These are phyloP conservation scores for Coniochaeta hoffmannii DNA, from an alignment of 2,329 filamentous ascomycete genomes.

Conservation along the genomic window DNA sequence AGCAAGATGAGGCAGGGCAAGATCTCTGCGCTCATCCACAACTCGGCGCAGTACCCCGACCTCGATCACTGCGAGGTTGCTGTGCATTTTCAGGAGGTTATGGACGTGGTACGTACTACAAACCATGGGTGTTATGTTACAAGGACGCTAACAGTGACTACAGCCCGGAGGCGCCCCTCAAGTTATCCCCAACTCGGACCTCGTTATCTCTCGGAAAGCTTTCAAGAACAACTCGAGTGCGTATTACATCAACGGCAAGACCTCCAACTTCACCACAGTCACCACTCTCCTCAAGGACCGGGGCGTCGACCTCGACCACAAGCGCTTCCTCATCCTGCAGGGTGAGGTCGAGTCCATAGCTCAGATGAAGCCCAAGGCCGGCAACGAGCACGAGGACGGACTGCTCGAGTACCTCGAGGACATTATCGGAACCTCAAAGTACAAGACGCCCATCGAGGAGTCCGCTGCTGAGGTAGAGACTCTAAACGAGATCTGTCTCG, in stretches of 20 bases:
- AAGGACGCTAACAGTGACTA: constrained; percentile 17
- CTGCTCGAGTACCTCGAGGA: constrained; percentile 95
- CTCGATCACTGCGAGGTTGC: constrained; percentile 91
- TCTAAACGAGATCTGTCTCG: constrained; percentile 87
- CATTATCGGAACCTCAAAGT: constrained; percentile 97
- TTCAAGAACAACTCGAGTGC: constrained; percentile 99
- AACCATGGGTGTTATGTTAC: too few relatives aligned
- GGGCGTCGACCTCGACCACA: constrained; percentile 94
- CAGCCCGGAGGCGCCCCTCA: constrained; percentile 66
- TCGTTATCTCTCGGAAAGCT: constrained; percentile 83
- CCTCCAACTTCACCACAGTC: constrained; percentile 87
- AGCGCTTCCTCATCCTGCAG: constrained; percentile 93
- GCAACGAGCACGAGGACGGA: constrained; percentile 91
- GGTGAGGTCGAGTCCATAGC: constrained; percentile 98
- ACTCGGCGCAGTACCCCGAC: constrained; percentile 80
- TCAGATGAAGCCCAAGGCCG: constrained; percentile 97
- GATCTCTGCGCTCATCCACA: constrained; percentile 95
- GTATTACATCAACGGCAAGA: constrained; percentile 89
- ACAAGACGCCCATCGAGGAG: constrained; percentile 95
- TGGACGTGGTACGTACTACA: constrained; percentile 57
- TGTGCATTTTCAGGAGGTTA: constrained; percentile 92
- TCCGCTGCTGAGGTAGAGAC: constrained; percentile 82
- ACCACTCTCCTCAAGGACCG: constrained; percentile 79
- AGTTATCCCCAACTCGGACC: constrained; percentile 72
- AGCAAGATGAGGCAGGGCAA: constrained; percentile 99